A percentile compares a stretch with the other conserved stretches of the same genome.
phyloP scores from a whole-genome alignment of 2,329 filamentous ascomycete genomes.

The Tolypocladium inflatum region DNA sequence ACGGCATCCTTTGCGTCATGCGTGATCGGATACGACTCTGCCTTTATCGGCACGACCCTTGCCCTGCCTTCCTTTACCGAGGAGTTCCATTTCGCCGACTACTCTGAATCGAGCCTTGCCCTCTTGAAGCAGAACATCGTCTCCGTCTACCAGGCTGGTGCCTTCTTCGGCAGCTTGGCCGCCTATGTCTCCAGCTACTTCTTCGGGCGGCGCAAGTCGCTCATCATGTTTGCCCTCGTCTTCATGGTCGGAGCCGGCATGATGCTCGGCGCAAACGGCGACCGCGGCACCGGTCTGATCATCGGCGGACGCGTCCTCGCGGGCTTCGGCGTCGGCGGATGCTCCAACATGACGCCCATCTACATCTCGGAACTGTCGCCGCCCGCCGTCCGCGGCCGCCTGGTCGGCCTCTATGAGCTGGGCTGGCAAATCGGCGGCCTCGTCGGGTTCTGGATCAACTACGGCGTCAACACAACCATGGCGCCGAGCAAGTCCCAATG shows the following conservation, averaged over 20 bases:
- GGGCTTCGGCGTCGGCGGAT: slow-evolving; percentile 14
- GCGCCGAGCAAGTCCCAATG: slow-evolving; percentile 43
- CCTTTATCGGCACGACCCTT: slow-evolving; percentile 72
- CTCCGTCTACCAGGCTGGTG: slow-evolving; percentile 56
- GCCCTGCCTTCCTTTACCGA: slow-evolving; percentile 57
- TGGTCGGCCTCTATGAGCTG: slow-evolving; percentile 12
- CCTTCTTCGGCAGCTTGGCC: slow-evolving; percentile 12
- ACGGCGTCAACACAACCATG: slow-evolving; percentile 46
- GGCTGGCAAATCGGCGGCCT: slow-evolving; percentile 11
- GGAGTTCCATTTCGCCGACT: slow-evolving; percentile 55
- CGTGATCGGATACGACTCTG: slow-evolving; percentile 55
- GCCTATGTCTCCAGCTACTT: slow-evolving; percentile 10
- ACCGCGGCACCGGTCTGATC: slow-evolving; percentile 10
- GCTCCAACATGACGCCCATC: slow-evolving; percentile 12
- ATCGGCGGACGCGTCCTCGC: slow-evolving; percentile 12
- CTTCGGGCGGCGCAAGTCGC: slow-evolving; percentile 10
- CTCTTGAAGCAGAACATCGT: slow-evolving; percentile 67
- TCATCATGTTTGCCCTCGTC: slow-evolving; percentile 9
- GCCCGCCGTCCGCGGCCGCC: slow-evolving; percentile 10
- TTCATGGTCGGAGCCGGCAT: slow-evolving; percentile 10
- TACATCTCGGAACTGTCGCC: slow-evolving; percentile 13
- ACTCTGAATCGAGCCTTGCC: slow-evolving; percentile 38
- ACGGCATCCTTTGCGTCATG: slow-evolving; percentile 47
- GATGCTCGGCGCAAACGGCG: slow-evolving; percentile 39
- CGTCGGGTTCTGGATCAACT: slow-evolving; percentile 30